Conservation (phyloP, 2,329 filamentous ascomycete genomes). For the Ophiostoma perfectum region DNA sequence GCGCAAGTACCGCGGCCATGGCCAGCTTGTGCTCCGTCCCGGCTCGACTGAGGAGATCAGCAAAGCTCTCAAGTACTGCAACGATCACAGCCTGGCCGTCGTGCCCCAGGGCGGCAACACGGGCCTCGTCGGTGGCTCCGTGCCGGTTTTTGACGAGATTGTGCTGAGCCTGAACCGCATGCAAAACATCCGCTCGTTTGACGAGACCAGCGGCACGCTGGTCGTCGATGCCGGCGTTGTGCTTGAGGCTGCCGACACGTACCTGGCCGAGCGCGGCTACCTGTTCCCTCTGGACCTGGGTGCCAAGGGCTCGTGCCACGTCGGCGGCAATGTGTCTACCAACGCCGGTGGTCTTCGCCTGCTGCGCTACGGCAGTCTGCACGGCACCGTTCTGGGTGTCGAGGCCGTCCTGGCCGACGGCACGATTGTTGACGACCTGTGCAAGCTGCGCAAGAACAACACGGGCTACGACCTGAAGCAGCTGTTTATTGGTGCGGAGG, state of each 20-base stretch:
- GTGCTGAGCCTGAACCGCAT: slow-evolving; percentile 85
- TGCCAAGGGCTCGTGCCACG: slow-evolving; percentile 93
- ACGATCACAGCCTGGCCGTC: slow-evolving; percentile 83
- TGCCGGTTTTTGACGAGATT: slow-evolving; percentile 98
- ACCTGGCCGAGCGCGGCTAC: slow-evolving; percentile 73
- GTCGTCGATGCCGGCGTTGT: slow-evolving; percentile 89
- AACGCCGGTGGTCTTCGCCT: slow-evolving; percentile 90
- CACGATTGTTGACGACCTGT: slow-evolving; percentile 83
- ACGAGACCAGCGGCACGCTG: slow-evolving; percentile 84
- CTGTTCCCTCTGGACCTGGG: slow-evolving; percentile 97
- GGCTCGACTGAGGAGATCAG: slow-evolving; percentile 81
- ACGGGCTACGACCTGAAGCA: slow-evolving; percentile 97
- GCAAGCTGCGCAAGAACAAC: slow-evolving; percentile 92
- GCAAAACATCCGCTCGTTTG: slow-evolving; percentile 87
- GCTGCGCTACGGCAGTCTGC: slow-evolving; percentile 86
- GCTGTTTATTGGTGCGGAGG: slow-evolving; percentile 91
- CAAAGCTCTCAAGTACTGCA: slow-evolving; percentile 89
- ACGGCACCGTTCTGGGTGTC: slow-evolving; percentile 85
- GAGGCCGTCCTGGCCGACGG: slow-evolving; percentile 93
- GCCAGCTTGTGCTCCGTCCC: slow-evolving; percentile 80
- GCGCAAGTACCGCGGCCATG: slow-evolving; percentile 93
- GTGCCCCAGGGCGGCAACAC: slow-evolving; percentile 98
- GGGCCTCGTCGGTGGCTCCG: slow-evolving; percentile 87
- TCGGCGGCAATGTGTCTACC: slow-evolving; percentile 92
- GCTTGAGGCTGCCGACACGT: slow-evolving; percentile 81